Conservation (phyloP, 306 rosid genomes). For the Cicer yamashitae region DNA sequence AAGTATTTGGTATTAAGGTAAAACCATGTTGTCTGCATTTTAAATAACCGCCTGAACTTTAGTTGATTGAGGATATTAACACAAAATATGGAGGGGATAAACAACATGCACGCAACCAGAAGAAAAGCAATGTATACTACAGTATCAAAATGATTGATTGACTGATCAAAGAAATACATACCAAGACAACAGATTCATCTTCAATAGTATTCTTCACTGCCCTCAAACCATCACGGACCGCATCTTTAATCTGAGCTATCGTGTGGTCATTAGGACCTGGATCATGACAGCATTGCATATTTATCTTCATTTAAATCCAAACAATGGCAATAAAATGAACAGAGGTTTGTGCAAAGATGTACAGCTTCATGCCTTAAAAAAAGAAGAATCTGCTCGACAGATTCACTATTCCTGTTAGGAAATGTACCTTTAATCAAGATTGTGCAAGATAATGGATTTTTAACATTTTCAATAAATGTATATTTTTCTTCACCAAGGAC, state of each 20-base stretch:
- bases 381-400: neutral
- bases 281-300: constrained; percentile 43
- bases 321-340: constrained; percentile 15
- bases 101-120: neutral
- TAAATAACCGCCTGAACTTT: neutral
- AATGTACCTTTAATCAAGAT: constrained; percentile 89
- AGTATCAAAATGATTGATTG: constrained; percentile 10
- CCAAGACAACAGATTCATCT: constrained; percentile 89
- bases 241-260: constrained; percentile 98
- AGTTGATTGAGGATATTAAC: constrained; percentile 4
- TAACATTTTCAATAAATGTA: constrained; percentile 91
- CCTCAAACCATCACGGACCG: constrained; percentile 96
- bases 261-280: constrained; percentile 99
- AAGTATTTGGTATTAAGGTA: neutral
- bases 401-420: neutral
- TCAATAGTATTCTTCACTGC: constrained; percentile 96
- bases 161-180: constrained; percentile 42
- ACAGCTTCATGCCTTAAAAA: neutral
- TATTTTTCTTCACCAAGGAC: constrained; percentile 97
- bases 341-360: constrained; percentile 9
- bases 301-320: constrained; percentile 26
- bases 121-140: neutral
- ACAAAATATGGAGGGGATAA: neutral
- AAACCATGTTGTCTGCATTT: constrained; percentile 18
- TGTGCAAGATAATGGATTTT: constrained; percentile 93